Evolutionary conservation across 768 basidiomycete species (phyloP), one percentile per base, ranked within the genome.

Genomic region (Lentinula edodes): DNA sequence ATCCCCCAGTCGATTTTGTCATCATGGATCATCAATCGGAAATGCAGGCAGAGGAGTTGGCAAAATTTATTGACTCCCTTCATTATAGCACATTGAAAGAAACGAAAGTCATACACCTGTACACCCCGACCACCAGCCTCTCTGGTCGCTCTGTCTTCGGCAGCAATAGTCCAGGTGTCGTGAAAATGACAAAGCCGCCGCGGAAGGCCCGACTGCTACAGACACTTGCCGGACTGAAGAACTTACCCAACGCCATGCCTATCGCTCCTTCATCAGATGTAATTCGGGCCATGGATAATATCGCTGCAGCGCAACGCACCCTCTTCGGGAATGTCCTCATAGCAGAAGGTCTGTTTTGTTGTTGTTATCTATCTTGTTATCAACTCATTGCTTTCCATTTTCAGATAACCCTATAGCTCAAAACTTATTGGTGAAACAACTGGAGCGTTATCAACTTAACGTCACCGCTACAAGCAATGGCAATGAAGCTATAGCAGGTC

Each of bases 151-250:
- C 78, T 1, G 74, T 83, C 16, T 82, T 86, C 61, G 74, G 76
- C 34, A 80, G 75, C 48, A 83, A 72, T 62, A 78, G 77, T 35
- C 77, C 83, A 0, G 84, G 84, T 12, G 80, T 89, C 6, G 76
- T 84, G 28, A 83, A 85, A 63, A 84, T 89, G 78, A 88, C 86
- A 8, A 90, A 89, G 69, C 88, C 88, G 0, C 86, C 88, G 10
- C 77, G 88, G 63, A 82, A 79, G 67, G 76, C 78, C 7, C 78
- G 86, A 28, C 70, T 88, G 36, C 74, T 89, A 42, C 87, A 87
- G 66, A 80, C 80, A 15, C 76, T 89, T n/a, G 87, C 85, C 6
- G 77, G 74, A 34, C 63, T 86, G 61, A 88, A 84, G 69, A 79
- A 85, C 63, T 66, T 85, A 20, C 76, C 84, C 0, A 76, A 78